phyloP scores from a whole-genome alignment of 2,329 filamentous ascomycete genomes.

The Xylariaceae sp. region DNA sequence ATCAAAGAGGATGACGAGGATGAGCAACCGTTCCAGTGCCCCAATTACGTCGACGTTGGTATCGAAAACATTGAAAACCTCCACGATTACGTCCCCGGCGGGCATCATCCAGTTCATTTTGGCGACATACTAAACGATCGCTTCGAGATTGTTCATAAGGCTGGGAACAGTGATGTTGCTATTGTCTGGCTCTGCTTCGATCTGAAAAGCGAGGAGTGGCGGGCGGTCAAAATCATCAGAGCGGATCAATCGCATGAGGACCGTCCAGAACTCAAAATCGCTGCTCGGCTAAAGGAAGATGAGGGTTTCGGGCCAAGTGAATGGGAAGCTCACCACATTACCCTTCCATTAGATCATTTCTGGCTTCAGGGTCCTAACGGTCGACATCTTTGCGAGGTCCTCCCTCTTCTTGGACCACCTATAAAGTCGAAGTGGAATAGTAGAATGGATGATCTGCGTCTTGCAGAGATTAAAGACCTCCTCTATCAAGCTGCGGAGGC shows the following conservation, averaged over 20 bases:
- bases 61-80: conserved; percentile 1
- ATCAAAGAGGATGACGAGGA: background rate
- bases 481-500: background rate
- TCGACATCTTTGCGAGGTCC: conserved; percentile 5
- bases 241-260: background rate
- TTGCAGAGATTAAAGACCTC: background rate
- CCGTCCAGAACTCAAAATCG: background rate
- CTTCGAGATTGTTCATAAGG: conserved; percentile 2
- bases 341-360: conserved; percentile 9
- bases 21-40: background rate
- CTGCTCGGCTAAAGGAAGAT: background rate
- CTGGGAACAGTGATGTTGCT: background rate
- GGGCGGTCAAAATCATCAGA: background rate
- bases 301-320: background rate
- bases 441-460: background rate
- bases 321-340: conserved; percentile 6
- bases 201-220: background rate
- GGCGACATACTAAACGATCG: conserved; percentile 1
- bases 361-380: conserved; percentile 14
- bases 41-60: background rate
- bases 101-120: conserved; percentile 2
- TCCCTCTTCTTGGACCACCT: conserved; percentile 1
- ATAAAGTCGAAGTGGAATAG: background rate
- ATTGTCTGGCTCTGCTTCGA: conserved; percentile 1
- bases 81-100: background rate